phyloP scores from a whole-genome alignment of 2,329 filamentous ascomycete genomes.

The Teratosphaeria zuluensis region DNA sequence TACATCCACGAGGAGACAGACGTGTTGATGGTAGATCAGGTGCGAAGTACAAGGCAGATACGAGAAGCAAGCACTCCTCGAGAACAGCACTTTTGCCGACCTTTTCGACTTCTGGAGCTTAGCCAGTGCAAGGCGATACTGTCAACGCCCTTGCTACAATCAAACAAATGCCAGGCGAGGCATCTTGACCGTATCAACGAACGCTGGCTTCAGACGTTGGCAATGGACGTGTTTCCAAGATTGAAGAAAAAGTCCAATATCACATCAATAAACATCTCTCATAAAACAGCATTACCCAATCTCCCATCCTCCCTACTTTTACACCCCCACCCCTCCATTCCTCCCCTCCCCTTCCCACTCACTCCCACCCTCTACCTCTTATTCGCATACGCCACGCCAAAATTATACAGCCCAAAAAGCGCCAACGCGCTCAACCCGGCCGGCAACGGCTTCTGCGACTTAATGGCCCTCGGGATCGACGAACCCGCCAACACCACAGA shows the following conservation, averaged over 20 bases:
- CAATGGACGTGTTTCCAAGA: slow-evolving; percentile 4
- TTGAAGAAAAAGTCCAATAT: neutral
- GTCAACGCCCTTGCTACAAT: slow-evolving; percentile 3
- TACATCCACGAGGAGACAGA: too few species aligned
- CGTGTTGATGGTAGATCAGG: neutral
- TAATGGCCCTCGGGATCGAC: slow-evolving; percentile 78
- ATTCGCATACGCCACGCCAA: slow-evolving; percentile 56
- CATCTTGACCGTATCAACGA: slow-evolving; percentile 7
- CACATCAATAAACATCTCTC: neutral
- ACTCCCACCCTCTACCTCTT: neutral
- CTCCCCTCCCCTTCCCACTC: neutral
- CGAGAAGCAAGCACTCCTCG: slow-evolving; percentile 6
- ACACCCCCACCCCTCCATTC: neutral
- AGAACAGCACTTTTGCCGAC: slow-evolving; percentile 3
- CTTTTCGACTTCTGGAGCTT: slow-evolving; percentile 9
- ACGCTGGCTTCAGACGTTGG: slow-evolving; percentile 6
- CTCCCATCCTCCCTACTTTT: neutral
- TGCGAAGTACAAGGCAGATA: neutral
- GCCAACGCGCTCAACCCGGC: slow-evolving; percentile 69
- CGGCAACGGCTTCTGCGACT: slow-evolving; percentile 74
- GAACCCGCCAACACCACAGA: slow-evolving; percentile 76
- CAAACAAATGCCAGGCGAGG: slow-evolving; percentile 2
- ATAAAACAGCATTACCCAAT: neutral
- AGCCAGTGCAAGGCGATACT: slow-evolving; percentile 9
- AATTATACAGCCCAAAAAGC: slow-evolving; percentile 66